Percentiles rank a stretch among this genome's conserved stretches.
Evolutionary conservation across 1,284 basidiomycete species (phyloP).

Genomic region (Microbotryum saponariae): DNA sequence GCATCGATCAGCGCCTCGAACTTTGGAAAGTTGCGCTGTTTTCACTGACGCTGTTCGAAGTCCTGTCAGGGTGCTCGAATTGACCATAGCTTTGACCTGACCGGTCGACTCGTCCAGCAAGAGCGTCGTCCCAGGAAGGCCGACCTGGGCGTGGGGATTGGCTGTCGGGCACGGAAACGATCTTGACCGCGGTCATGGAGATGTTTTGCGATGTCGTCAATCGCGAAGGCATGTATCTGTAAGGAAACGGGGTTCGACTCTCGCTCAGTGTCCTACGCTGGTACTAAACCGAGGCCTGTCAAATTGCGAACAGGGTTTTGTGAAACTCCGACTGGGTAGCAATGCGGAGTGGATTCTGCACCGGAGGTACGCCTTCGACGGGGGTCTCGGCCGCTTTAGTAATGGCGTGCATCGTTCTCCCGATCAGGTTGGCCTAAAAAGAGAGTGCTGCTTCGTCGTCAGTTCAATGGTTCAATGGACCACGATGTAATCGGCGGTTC

Average conservation of each 20-base stretch:
- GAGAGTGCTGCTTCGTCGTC: no score
- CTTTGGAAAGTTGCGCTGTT: background rate
- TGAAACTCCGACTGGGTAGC: slow-evolving; percentile 16
- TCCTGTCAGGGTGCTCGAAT: slow-evolving; percentile 26
- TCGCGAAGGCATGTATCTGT: slow-evolving; percentile 28
- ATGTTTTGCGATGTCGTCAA: slow-evolving; percentile 13
- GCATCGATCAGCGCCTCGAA: background rate
- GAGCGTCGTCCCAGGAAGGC: slow-evolving; percentile 29
- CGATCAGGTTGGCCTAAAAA: slow-evolving; percentile 19
- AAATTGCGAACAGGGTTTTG: slow-evolving; percentile 10
- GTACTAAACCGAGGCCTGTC: no score
- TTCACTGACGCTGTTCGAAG: slow-evolving; percentile 26
- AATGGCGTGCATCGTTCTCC: slow-evolving; percentile 18
- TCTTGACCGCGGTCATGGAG: slow-evolving; percentile 23
- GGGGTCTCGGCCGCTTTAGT: background rate
- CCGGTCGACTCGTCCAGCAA: slow-evolving; percentile 30
- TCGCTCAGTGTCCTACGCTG: no score
- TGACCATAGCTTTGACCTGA: slow-evolving; percentile 21
- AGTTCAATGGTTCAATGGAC: no score
- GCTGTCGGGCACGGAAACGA: slow-evolving; percentile 23
- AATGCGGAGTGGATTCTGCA: slow-evolving; percentile 28
- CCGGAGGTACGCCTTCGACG: background rate
- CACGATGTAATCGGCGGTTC: no score
- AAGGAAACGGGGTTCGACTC: no score
- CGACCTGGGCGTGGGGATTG: slow-evolving; percentile 11